These are phyloP conservation scores for Astraeus odoratus DNA, from an alignment of 768 basidiomycete genomes.

Conservation along the genomic window DNA sequence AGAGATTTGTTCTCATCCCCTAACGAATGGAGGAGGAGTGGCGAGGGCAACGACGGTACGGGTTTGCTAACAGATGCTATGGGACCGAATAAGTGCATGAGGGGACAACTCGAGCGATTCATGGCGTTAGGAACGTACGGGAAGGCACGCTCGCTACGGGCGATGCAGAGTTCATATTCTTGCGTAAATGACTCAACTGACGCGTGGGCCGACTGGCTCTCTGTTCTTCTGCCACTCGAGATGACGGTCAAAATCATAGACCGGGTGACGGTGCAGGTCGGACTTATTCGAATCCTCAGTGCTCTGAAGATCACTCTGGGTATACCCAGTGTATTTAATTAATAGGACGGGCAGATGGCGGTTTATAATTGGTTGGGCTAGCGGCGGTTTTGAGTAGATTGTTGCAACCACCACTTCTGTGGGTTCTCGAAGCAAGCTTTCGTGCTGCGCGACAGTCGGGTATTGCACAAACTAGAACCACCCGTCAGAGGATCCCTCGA, in stretches of 20 bases:
- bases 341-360: no score
- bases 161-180: neutral
- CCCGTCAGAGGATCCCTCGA: neutral
- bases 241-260: no score
- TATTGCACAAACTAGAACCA: no score
- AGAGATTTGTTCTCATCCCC: slow-evolving; percentile 64
- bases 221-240: no score
- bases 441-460: no score
- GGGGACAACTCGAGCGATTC: neutral
- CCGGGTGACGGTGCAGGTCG: neutral
- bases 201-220: slow-evolving; percentile 3
- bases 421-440: no score
- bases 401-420: no score
- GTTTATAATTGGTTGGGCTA: no score
- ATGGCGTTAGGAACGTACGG: slow-evolving; percentile 16
- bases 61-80: slow-evolving; percentile 56
- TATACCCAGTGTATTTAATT: no score
- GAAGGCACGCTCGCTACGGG: slow-evolving; percentile 9
- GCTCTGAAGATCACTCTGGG: no score
- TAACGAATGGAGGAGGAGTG: slow-evolving; percentile 61
- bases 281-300: neutral
- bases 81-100: slow-evolving; percentile 11
- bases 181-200: neutral
- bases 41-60: slow-evolving; percentile 38
- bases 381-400: no score